Base-by-base conservation (phyloP, 139 green algal genomes). In the Chlamydomonas urium region DNA sequence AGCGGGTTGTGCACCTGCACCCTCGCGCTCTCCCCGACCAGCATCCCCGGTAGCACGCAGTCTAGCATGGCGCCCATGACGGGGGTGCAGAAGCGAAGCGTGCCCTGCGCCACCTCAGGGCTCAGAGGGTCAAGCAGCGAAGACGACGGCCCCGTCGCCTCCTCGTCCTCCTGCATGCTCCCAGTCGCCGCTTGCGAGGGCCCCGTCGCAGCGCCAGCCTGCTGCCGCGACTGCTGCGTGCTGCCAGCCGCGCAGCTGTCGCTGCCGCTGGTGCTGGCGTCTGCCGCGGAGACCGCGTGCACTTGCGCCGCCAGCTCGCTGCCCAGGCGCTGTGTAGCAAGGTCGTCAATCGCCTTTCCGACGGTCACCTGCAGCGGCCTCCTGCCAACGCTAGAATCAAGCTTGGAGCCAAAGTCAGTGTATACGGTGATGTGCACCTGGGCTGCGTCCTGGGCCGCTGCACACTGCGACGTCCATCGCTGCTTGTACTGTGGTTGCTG, bases 121-220 rank as follows among this genome's bases (percentile, higher is more conserved):
- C 6, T 63, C 53, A 63, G n/a, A 34, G 21, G 53, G 53, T 63
- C 53, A 14, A 63, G 26, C 10, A 63, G 26, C 26, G 53, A 14
- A 6, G 53, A 14, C 6, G 29, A 63, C 53, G n/a, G n/a, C n/a
- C n/a, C n/a, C n/a, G n/a, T n/a, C 42, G 42, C 42, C 42, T 53
- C 42, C 42, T 17, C n/a, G n/a, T n/a, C n/a, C n/a, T n/a, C n/a
- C n/a, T n/a, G n/a, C 23, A 67, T 67, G 60, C 26, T 45, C 60
- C 17, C 29, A 6, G 17, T 6, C 60, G 21, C 14, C 60, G 33
- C 42, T 26, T 21, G 19, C 60, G 19, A 28, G 32, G 4, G 14
- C 60, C 5, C 19, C 60, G 19, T 47, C 5, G 19, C 60, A 67
- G 32, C 21, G 32, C n/a, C n/a, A n/a, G n/a, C n/a, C n/a, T n/a